These are phyloP conservation scores for Pseudogymnoascus sp. DNA, from an alignment of 2,329 filamentous ascomycete species.

Conservation along the genomic window DNA sequence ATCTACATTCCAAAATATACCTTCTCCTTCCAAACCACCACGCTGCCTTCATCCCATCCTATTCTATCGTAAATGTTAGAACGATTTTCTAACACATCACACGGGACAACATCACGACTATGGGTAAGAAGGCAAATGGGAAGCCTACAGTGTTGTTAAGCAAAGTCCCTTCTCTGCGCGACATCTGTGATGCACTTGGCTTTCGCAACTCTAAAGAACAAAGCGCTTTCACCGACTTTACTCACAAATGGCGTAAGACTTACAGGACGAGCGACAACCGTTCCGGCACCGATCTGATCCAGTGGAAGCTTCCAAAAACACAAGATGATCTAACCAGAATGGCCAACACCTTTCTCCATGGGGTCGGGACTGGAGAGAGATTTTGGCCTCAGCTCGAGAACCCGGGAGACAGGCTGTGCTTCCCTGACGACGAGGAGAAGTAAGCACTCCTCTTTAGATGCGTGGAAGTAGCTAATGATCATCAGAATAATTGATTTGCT, in stretches of 20 bases:
- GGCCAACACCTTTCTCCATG: conserved; percentile 15
- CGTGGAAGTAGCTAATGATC: background rate
- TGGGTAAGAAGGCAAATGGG: background rate
- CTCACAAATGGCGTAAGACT: conserved; percentile 14
- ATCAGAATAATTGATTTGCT: conserved; percentile 15
- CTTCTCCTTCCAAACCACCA: background rate
- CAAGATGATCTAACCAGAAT: conserved; percentile 12
- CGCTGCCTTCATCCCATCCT: background rate
- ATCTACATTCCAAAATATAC: background rate
- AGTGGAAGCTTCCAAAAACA: conserved; percentile 13
- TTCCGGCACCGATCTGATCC: conserved; percentile 6
- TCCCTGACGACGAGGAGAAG: conserved; percentile 13
- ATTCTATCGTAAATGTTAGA: background rate
- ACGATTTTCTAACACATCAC: background rate
- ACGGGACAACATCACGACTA: background rate
- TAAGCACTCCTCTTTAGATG: conserved; percentile 3
- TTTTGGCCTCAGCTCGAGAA: conserved; percentile 16
- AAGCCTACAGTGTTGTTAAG: background rate
- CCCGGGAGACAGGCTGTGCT: conserved; percentile 10
- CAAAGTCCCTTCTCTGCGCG: conserved; percentile 16
- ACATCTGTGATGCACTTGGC: conserved; percentile 14
- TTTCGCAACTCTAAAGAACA: conserved; percentile 18
- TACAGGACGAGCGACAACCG: conserved; percentile 10
- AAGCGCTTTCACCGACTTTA: conserved; percentile 13
- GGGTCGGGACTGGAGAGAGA: conserved; percentile 12